phyloP scores from a whole-genome alignment of 1,284 basidiomycete species.

The Cryptococcus wingfieldii region DNA sequence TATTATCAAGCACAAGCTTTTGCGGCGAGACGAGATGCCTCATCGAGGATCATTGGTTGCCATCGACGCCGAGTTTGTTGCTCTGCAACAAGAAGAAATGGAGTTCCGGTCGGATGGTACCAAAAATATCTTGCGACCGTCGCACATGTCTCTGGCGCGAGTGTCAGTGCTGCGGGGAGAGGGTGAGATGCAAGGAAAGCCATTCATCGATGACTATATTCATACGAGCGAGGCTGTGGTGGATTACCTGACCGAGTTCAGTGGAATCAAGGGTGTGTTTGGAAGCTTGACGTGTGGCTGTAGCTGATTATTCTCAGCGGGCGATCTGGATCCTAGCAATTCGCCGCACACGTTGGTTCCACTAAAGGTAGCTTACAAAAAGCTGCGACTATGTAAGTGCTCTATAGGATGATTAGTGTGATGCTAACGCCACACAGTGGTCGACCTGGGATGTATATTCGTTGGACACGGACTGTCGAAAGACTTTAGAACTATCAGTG shows the following conservation, averaged over 20 bases:
- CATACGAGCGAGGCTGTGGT: conserved; percentile 91
- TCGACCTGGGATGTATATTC: conserved; percentile 93
- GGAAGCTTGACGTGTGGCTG: neutral
- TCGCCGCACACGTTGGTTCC: conserved; percentile 89
- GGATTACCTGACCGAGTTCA: conserved; percentile 95
- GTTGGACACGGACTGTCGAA: conserved; percentile 99
- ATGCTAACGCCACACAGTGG: conserved; percentile 52
- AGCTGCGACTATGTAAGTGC: conserved; percentile 65
- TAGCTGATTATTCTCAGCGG: conserved; percentile 55
- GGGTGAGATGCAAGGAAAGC: conserved; percentile 69
- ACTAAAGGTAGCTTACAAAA: conserved; percentile 95
- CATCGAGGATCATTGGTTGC: conserved; percentile 80
- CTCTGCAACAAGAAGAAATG: conserved; percentile 92
- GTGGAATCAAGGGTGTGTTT: conserved; percentile 80
- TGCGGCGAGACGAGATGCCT: conserved; percentile 74
- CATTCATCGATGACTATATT: conserved; percentile 98
- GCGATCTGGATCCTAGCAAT: conserved; percentile 80
- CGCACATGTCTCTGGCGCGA: conserved; percentile 83
- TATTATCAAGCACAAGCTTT: conserved; percentile 70
- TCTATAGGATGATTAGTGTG: neutral
- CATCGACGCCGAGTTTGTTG: conserved; percentile 97
- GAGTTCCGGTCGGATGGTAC: conserved; percentile 93
- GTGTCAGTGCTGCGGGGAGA: conserved; percentile 90
- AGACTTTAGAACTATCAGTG: conserved; percentile 97
- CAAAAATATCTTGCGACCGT: conserved; percentile 85